phyloP scores from a whole-genome alignment of 805 yeast species.

The Blastobotrys muscicola region DNA sequence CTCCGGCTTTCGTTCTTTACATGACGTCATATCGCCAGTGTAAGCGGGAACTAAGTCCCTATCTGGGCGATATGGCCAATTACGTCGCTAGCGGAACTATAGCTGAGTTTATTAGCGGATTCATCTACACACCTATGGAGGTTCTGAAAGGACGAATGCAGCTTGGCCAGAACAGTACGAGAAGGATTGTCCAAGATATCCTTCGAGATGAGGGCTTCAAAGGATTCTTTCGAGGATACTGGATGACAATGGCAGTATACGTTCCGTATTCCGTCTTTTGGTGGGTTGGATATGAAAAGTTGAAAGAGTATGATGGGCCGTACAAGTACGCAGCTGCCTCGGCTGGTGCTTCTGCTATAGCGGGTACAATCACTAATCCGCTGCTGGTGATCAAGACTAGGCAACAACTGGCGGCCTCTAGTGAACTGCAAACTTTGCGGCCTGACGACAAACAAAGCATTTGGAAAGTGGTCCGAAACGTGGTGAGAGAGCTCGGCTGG shows the following conservation, averaged over 20 bases:
- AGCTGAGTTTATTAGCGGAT: conserved; percentile 32
- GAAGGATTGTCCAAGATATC: conserved; percentile 26
- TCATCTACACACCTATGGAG: conserved; percentile 38
- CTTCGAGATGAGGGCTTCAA: conserved; percentile 55
- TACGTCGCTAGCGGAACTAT: conserved; percentile 31
- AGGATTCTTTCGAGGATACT: conserved; percentile 74
- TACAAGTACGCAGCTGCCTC: conserved; percentile 26
- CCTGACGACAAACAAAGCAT: conserved; percentile 31
- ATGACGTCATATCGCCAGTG: conserved; percentile 33
- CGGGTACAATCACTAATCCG: conserved; percentile 30
- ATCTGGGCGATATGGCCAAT: conserved; percentile 27
- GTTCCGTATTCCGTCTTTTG: conserved; percentile 35
- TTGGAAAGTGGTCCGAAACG: conserved; percentile 25
- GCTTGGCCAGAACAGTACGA: conserved; percentile 18
- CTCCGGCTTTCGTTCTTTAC: conserved; percentile 35
- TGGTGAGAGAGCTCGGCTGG: conserved; percentile 30
- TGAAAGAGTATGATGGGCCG: conserved; percentile 11
- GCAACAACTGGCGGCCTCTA: conserved; percentile 34
- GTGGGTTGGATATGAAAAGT: conserved; percentile 30
- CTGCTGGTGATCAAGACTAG: conserved; percentile 36
- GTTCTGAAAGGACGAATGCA: conserved; percentile 38
- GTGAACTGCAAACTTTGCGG: conserved; percentile 28
- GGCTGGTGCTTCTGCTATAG: conserved; percentile 28
- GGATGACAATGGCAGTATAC: conserved; percentile 36
- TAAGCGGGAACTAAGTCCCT: conserved; percentile 28